Evolutionary conservation across 2,329 filamentous ascomycete genomes (phyloP), one percentile per base, ranked within the genome.

Genomic region (Pyrenochaeta sp.): DNA sequence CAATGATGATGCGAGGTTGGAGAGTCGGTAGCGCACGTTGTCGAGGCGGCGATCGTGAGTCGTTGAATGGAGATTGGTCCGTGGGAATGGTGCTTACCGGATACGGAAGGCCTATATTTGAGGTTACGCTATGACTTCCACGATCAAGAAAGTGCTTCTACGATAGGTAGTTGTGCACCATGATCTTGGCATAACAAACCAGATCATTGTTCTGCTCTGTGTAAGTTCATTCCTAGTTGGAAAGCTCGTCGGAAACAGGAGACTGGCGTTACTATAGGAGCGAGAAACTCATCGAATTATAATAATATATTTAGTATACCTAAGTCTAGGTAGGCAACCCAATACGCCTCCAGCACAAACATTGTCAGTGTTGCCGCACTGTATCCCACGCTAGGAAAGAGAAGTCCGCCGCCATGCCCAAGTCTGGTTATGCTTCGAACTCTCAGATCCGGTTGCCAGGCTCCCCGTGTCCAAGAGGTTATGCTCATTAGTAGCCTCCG

Each of bases 1-100:
- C 60, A 65, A 58, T 56, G 7, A 54, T 27, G 50, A 51, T 37
- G 51, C 43, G 24, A 52, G 34, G 42, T 15, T 48, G 43, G 24
- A 49, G 39, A 30, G 37, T 19, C 32, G 37, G 10, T 8, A 48
- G 47, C 63, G 56, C 67, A 69, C 65, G 64, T 67, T 68, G 54
- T 24, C 50, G 8, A 12, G 30, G 45, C 39, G 37, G 19, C 15
- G 28, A 37, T 24, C 42, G 59, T 69, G 61, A 68, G 62, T 69
- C 62, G 65, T 50, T 59, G 56, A 30, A 28, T 22, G 56, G 45
- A 52, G 36, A 48, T 51, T 7, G 42, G 48, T 47, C 42, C 50
- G 47, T 50, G 52, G 46, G 34, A 25, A 36, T 19, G 50, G 57
- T 44, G 32, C 49, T 56, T 62, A 25, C 61, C 50, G 5, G 25